Evolutionary conservation across 1,284 basidiomycete genomes (phyloP), one percentile per base, ranked within the genome.

Genomic region (Pseudozyma tsukubaensis): DNA sequence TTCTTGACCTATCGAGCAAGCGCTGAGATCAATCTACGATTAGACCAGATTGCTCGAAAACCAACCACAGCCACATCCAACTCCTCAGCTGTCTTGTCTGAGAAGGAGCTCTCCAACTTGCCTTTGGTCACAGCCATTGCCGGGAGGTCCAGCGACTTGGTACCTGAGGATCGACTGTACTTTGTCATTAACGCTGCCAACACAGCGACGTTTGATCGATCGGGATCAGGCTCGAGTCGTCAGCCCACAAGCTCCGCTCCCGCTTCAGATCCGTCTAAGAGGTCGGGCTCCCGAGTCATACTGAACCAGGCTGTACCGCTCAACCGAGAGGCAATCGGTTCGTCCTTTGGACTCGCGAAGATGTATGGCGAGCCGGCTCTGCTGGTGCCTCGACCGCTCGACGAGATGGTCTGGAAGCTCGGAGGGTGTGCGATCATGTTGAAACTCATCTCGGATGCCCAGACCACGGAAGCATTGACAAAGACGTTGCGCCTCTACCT

Each of bases 371-470:
- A 75, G 12, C 80, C 80, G 5, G 86, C 90, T 63, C 84, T 90
- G 1, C 88, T 90, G 45, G 88, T 88, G 21, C 89, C 89, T 14
- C 86, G 87, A 24, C 88, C 90, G 54, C 84, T 96, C 39, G 94
- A 97, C 84, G 87, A 89, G 62, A 89, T 91, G 0, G 85, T 97
- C 55, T 93, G 92, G 90, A 90, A 89, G 75, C 89, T 94, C 49
- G 94, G 94, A 1, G 94, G 95, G 1, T 90, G 91, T 2, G 89
- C 91, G 4, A 87, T 95, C 19, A 87, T 90, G 1, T 85, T 97
- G 74, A 88, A 90, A 64, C 85, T 97, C 57, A 88, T 97, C 39
- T 39, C 61, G 13, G 57, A 62, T 10, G 47, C 77, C 16, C 39
- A 61, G 88, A 92, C 89, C 1, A 84, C 90, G 0, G 91, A 91